phyloP scores from a whole-genome alignment of 2,329 filamentous ascomycete species.

The Alternaria rosae region DNA sequence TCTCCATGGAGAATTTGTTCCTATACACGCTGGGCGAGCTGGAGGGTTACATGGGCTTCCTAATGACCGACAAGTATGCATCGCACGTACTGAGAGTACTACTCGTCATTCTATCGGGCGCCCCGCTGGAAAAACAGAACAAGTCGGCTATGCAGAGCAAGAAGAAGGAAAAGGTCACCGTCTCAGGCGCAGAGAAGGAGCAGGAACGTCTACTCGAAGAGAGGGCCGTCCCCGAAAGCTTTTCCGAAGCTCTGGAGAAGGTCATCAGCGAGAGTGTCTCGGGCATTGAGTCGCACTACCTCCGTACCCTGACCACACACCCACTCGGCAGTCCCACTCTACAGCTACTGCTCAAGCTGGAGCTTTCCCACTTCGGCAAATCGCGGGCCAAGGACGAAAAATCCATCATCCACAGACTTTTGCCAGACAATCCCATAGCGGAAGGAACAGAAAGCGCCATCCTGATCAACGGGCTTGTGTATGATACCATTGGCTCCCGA shows the following conservation, averaged over 20 bases:
- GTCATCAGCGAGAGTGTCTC: conserved; percentile 80
- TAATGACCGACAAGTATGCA: conserved; percentile 87
- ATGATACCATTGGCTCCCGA: conserved; percentile 88
- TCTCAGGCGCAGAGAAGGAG: conserved; percentile 58
- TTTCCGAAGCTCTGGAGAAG: conserved; percentile 78
- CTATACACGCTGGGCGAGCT: conserved; percentile 84
- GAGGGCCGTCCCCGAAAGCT: conserved; percentile 76
- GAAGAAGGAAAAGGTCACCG: conserved; percentile 82
- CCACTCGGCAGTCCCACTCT: conserved; percentile 90
- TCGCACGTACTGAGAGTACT: conserved; percentile 90
- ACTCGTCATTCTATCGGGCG: conserved; percentile 83
- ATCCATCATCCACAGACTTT: conserved; percentile 76
- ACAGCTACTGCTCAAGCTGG: conserved; percentile 88
- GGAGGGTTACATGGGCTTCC: conserved; percentile 80
- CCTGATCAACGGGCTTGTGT: conserved; percentile 87
- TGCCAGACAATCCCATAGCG: conserved; percentile 79
- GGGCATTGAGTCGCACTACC: conserved; percentile 77
- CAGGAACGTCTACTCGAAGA: conserved; percentile 52
- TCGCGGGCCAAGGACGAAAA: conserved; percentile 69
- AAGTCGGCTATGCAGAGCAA: conserved; percentile 86
- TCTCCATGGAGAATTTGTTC: conserved; percentile 84
- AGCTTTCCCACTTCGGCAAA: conserved; percentile 77
- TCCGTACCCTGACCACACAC: conserved; percentile 85
- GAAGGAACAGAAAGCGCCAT: conserved; percentile 76
- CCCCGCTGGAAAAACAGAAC: conserved; percentile 71